Percentiles rank a stretch among this genome's conserved stretches.
These are phyloP conservation scores for Phlyctochytrium bullatum DNA, from an alignment of 192 early-diverging fungal species.

Conservation along the genomic window DNA sequence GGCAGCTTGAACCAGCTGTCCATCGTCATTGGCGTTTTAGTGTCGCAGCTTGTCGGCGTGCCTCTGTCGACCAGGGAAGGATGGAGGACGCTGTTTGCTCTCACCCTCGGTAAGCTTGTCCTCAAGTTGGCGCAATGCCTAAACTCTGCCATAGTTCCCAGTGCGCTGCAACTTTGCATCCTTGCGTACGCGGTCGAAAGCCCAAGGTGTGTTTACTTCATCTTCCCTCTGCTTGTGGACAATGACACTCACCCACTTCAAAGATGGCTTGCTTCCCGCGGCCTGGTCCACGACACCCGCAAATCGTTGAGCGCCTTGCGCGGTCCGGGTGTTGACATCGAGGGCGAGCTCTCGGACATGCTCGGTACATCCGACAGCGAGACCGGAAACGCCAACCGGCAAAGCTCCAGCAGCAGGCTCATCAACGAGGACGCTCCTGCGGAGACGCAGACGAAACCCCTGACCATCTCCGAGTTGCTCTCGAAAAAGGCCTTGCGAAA, in stretches of 20 bases:
- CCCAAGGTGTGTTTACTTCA: constrained; percentile 47
- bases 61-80: constrained; percentile 38
- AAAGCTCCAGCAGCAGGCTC: background rate
- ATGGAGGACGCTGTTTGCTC: constrained; percentile 74
- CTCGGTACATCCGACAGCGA: constrained; percentile 11
- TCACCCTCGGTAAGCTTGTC: constrained; percentile 39
- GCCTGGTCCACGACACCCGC: constrained; percentile 57
- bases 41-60: constrained; percentile 66
- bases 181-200: constrained; percentile 78
- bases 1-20: constrained; percentile 85
- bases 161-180: constrained; percentile 62
- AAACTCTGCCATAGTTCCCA: constrained; percentile 31
- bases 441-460: background rate
- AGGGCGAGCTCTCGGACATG: constrained; percentile 57
- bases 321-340: constrained; percentile 47
- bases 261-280: constrained; percentile 59
- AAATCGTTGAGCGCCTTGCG: constrained; percentile 59
- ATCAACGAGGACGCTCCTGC: background rate
- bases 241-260: no score
- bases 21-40: constrained; percentile 76
- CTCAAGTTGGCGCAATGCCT: background rate
- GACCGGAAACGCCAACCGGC: background rate
- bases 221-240: no score
- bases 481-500: constrained; percentile 54
- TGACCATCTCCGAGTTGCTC: constrained; percentile 55